A percentile compares a stretch with the other conserved stretches of the same genome.
Evolutionary conservation across 1,139 yeast genomes (phyloP).

Genomic region (Meyerozyma smithsonii): DNA sequence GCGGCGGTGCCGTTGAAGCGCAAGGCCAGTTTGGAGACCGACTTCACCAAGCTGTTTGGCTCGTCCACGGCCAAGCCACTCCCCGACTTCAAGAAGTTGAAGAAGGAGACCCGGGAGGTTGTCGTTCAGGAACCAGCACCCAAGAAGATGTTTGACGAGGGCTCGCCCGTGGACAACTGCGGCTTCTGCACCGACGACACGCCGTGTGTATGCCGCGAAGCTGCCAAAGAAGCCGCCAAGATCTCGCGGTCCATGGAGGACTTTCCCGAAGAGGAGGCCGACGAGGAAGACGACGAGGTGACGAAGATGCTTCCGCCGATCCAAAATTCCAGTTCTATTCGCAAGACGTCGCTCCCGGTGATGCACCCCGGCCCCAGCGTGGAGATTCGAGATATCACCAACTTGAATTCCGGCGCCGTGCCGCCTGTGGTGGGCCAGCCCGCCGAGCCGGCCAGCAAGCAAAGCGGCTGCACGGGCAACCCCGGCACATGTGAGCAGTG

Average conservation of each 20-base stretch:
- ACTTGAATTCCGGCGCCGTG: conserved; percentile 39
- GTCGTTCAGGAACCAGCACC: conserved; percentile 8
- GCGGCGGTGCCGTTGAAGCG: conserved; percentile 56
- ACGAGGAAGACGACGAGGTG: conserved; percentile 17
- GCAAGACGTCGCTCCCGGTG: conserved; percentile 47
- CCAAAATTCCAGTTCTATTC: conserved; percentile 20
- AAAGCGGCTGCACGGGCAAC: conserved; percentile 69
- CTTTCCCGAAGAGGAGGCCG: conserved; percentile 11
- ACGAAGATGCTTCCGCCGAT: conserved; percentile 33
- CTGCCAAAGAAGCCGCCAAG: conserved; percentile 56
- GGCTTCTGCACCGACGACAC: conserved; percentile 93
- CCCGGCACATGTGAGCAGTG: conserved; percentile 89
- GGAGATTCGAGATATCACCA: conserved; percentile 43
- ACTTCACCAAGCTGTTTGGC: conserved; percentile 49
- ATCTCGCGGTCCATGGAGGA: conserved; percentile 23
- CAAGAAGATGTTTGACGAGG: conserved; percentile 25
- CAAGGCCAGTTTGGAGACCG: conserved; percentile 39
- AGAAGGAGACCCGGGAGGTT: conserved; percentile 6
- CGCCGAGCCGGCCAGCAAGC: conserved; percentile 7
- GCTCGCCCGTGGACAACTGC: conserved; percentile 69
- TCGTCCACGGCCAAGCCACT: conserved; percentile 24
- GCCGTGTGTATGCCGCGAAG: conserved; percentile 88
- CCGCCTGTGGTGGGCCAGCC: conserved; percentile 25
- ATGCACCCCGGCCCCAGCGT: conserved; percentile 66
- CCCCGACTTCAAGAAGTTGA: conserved; percentile 35